Evolutionary conservation across 805 yeast species (phyloP), one percentile per base, ranked within the genome.

Genomic region (Monosporozyma servazzii): DNA sequence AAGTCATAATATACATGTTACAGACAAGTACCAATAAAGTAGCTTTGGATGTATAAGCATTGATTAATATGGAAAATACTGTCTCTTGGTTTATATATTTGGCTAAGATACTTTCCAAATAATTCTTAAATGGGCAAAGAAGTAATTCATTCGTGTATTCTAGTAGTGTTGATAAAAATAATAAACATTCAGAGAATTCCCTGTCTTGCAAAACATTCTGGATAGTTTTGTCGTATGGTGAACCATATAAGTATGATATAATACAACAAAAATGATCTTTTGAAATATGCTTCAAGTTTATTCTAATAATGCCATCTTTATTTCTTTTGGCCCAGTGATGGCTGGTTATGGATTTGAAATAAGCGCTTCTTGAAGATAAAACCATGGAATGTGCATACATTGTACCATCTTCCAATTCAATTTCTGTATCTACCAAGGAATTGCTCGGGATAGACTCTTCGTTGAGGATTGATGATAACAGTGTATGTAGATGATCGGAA

Each of bases 1-100:
- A 87, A 55, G 78, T 74, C 56, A 77, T 80, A 11, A 87, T 71
- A 57, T 77, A 85, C 82, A 88, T 82, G 25, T 82, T 69, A 61
- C 95, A 79, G 50, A 79, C 76, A 48, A 74, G 72, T 53, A 80
- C 72, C 37, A 89, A 64, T 56, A 82, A 78, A 11, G 67, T 63
- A 6, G 88, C 85, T 20, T 75, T 65, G 46, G 75, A 68, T 18
- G 68, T 58, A 45, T 74, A 74, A 0, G 95, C 75, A 58, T 81
- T 81, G 11, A 74, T 67, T 13, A 86, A 60, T 13, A 88, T 60
- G 0, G 74, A 52, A 11, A 79, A 67, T 0, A 84, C 87, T 58
- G 85, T 86, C 18, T 84, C 86, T 10, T 80, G 67, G 21, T 64
- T 66, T 18, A 84, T 75, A 44, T 77, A 77, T 53, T 79, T 82